Conservation (phyloP, 768 basidiomycete genomes). For the Termitomyces sp. region DNA sequence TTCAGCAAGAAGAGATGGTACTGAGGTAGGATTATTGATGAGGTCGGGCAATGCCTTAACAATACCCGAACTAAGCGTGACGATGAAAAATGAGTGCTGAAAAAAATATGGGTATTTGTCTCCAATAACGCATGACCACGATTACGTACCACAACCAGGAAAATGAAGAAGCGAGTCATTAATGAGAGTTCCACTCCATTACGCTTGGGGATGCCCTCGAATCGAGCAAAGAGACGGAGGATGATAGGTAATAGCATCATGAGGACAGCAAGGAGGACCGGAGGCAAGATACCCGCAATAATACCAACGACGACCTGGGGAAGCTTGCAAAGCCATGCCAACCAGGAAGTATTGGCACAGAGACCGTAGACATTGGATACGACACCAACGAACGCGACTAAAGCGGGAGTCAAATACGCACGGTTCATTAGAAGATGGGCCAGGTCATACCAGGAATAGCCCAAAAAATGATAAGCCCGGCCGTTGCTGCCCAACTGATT, state of each 20-base stretch:
- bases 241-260: constrained; percentile 86
- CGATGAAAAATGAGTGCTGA: constrained; percentile 91
- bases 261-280: constrained; percentile 81
- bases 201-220: constrained; percentile 87
- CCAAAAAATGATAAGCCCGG: constrained; percentile 83
- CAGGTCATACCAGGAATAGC: constrained; percentile 64
- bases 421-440: background rate
- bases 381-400: constrained; percentile 78
- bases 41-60: constrained; percentile 62
- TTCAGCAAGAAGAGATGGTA: constrained; percentile 66
- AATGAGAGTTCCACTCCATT: constrained; percentile 83
- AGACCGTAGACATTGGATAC: constrained; percentile 77
- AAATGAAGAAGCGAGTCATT: constrained; percentile 90
- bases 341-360: constrained; percentile 58
- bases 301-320: constrained; percentile 69
- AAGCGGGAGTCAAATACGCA: background rate
- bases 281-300: constrained; percentile 81
- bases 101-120: background rate
- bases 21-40: constrained; percentile 58
- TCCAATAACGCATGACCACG: background rate
- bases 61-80: constrained; percentile 82
- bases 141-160: constrained; percentile 79
- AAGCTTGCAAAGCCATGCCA: constrained; percentile 78
- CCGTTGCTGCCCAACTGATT: constrained; percentile 70
- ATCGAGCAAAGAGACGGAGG: constrained; percentile 69